Base-by-base conservation (phyloP, 1,284 basidiomycete species). In the Ganoderma multipileum region DNA sequence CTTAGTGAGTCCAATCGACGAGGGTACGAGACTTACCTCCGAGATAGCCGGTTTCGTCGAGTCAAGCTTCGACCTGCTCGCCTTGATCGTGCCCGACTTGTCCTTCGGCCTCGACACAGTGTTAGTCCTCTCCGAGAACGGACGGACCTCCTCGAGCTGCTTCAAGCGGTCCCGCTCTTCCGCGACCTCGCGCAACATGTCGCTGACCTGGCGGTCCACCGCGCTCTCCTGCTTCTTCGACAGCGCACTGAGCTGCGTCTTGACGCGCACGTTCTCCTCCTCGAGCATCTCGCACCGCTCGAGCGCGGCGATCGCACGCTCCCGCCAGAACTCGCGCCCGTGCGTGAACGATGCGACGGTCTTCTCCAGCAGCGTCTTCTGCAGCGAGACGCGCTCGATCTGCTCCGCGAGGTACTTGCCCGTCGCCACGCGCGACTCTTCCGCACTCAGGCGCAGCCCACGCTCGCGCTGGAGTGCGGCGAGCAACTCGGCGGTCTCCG, bases 391-490 rank as follows among this genome's bases (percentile, higher is more conserved):
- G 54, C 55, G 36, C 20, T 67, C 66, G 61, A 73, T 58, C 61
- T 73, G 68, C 63, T 69, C 70, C 16, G 66, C 65, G 62, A 73
- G 70, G 66, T 66, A 69, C n/a, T 67, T 63, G 60, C 67, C 70
- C 23, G 68, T 67, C 8, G 69, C 69, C 8, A 38, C 30, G 28
- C 65, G 44, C 39, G 59, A 66, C 64, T 68, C 72, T 52, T 71
- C 69, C 11, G 66, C 64, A 36, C 63, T 68, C 36, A 64, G 47
- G 61, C 70, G 69, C 11, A 60, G 61, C n/a, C 64, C 57, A 28
- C 72, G 69, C 42, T 73, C 72, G 26, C 63, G 66, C 54, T 68
- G 66, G 38, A 73, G 63, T 16, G 69, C 69, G 28, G 64, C 61
- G 28, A 70, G 58, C 33, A 73, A 54, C 44, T 62, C 55, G 0